Percentiles rank a stretch among this genome's conserved stretches.
phyloP scores from a whole-genome alignment of 495 filamentous ascomycete genomes.

The Penicillium daleae region DNA sequence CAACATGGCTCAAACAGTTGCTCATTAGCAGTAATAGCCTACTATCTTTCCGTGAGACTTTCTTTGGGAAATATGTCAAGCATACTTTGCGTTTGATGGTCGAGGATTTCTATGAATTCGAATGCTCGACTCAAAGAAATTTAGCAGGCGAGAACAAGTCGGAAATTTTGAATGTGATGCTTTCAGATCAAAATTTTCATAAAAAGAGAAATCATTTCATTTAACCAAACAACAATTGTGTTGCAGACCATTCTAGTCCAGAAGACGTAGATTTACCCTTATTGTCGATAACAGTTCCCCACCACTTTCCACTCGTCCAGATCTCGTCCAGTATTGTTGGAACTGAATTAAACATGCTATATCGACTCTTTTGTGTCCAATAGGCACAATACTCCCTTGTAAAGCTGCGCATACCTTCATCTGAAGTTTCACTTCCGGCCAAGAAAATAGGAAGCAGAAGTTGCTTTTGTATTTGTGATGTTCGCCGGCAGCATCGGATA shows the following conservation, averaged over 20 bases:
- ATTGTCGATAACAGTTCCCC: slow-evolving; percentile 20
- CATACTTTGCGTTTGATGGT: no score
- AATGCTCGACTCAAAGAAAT: no score
- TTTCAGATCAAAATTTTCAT: no score
- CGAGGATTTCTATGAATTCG: no score
- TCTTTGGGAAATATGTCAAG: no score
- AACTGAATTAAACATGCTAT: slow-evolving; percentile 31
- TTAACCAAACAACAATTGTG: background rate
- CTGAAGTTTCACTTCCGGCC: slow-evolving; percentile 32
- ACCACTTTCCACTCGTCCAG: slow-evolving; percentile 19
- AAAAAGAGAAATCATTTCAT: background rate
- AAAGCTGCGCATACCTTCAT: slow-evolving; percentile 24
- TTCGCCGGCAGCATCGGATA: slow-evolving; percentile 31
- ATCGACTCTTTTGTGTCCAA: slow-evolving; percentile 19
- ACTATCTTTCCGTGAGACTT: no score
- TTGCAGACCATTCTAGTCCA: background rate
- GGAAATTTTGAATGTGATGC: no score
- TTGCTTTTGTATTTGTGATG: slow-evolving; percentile 29
- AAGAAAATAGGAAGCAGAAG: slow-evolving; percentile 34
- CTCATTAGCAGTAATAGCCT: no score
- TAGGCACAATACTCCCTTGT: slow-evolving; percentile 24
- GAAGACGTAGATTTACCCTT: slow-evolving; percentile 7
- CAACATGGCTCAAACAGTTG: no score
- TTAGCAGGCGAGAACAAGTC: no score
- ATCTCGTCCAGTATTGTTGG: slow-evolving; percentile 22